A percentile compares a stretch with the other conserved stretches of the same genome.
Conservation (phyloP, 306 rosid genomes). For the Pachyrhizus erosus region DNA sequence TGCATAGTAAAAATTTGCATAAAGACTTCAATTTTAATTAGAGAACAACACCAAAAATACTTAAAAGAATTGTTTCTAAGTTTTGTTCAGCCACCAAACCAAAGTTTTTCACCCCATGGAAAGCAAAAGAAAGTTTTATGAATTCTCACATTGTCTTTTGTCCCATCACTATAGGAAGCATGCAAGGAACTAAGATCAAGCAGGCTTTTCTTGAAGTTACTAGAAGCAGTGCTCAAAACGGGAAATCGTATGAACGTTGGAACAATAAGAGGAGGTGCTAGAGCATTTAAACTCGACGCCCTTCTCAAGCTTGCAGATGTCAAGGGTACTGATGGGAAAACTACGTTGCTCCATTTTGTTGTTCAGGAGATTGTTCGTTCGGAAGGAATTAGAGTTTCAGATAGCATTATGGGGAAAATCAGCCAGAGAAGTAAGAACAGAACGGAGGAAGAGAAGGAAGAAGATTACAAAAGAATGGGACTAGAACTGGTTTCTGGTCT, state of each 20-base stretch:
- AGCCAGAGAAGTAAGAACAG: slow-evolving; percentile 62
- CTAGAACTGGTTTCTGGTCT: slow-evolving; percentile 85
- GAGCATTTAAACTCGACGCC: slow-evolving; percentile 88
- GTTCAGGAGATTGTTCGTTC: slow-evolving; percentile 87
- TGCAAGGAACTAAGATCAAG: slow-evolving; percentile 96
- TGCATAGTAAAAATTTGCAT: neutral
- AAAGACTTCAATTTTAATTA: neutral
- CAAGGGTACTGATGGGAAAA: slow-evolving; percentile 92
- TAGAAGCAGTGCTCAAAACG: slow-evolving; percentile 92
- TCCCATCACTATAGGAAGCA: slow-evolving; percentile 63
- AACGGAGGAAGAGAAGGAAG: slow-evolving; percentile 79
- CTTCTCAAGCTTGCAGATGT: slow-evolving; percentile 93
- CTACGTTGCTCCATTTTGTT: slow-evolving; percentile 89
- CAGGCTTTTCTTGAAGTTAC: slow-evolving; percentile 87
- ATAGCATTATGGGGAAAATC: slow-evolving; percentile 94
- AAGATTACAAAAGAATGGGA: slow-evolving; percentile 87
- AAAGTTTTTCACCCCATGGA: neutral
- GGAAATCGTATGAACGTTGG: slow-evolving; percentile 98
- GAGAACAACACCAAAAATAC: neutral
- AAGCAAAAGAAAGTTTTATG: neutral
- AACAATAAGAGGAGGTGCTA: slow-evolving; percentile 93
- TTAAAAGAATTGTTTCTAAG: neutral
- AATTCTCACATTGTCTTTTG: slow-evolving; percentile 17
- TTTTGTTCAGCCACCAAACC: neutral
- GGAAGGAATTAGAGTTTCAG: slow-evolving; percentile 84